These are phyloP conservation scores for Fistulinella prunicolor DNA, from an alignment of 768 basidiomycete species.

Conservation along the genomic window DNA sequence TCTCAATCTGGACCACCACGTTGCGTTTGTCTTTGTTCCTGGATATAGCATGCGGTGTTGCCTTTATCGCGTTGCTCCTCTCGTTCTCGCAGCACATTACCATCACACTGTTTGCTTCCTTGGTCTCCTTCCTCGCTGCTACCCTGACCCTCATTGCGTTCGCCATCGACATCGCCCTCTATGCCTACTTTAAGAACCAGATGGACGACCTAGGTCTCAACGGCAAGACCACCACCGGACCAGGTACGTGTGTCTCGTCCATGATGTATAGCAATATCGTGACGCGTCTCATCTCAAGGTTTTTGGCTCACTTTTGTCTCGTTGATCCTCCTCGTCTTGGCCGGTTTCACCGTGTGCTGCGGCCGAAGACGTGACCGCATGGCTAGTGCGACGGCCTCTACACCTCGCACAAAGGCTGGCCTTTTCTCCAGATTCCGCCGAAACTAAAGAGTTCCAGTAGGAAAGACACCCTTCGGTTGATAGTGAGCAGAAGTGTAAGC, in stretches of 20 bases:
- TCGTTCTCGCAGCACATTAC: slow-evolving; percentile 58
- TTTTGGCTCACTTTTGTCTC: slow-evolving; percentile 76
- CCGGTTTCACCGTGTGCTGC: slow-evolving; percentile 68
- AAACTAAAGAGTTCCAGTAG: slow-evolving; percentile 18
- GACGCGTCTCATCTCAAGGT: slow-evolving; percentile 35
- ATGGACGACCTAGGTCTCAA: slow-evolving; percentile 45
- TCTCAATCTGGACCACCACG: slow-evolving; percentile 4
- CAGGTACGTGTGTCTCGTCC: slow-evolving; percentile 45
- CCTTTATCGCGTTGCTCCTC: slow-evolving; percentile 61
- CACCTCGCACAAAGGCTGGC: slow-evolving; percentile 19
- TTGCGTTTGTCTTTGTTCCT: not conserved
- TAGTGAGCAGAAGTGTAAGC: too few species aligned
- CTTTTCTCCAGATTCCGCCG: slow-evolving; percentile 41
- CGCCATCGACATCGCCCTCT: slow-evolving; percentile 74
- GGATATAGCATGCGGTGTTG: slow-evolving; percentile 45
- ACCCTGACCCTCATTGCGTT: slow-evolving; percentile 69
- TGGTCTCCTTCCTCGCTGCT: slow-evolving; percentile 65
- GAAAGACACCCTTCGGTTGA: not conserved
- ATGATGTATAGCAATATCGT: not conserved
- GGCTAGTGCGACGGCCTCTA: slow-evolving; percentile 34
- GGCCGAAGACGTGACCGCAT: slow-evolving; percentile 58
- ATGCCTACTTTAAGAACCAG: slow-evolving; percentile 55
- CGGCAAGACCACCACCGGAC: slow-evolving; percentile 53
- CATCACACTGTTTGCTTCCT: slow-evolving; percentile 41
- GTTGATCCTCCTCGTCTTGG: slow-evolving; percentile 60